These are phyloP conservation scores for Botryotinia narcissicola DNA, from an alignment of 2,329 filamentous ascomycete genomes.

Conservation along the genomic window DNA sequence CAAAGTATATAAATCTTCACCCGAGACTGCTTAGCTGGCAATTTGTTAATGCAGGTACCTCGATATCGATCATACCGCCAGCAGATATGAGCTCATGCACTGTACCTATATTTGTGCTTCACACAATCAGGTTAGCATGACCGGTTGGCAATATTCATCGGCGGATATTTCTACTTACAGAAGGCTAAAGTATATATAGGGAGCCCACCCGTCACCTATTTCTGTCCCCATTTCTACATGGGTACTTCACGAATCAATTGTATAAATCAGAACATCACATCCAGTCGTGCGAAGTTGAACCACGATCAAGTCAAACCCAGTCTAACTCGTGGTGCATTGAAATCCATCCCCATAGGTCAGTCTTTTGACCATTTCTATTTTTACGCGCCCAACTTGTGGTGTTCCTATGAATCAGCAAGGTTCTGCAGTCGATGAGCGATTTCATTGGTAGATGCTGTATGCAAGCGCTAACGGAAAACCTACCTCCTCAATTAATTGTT, in stretches of 20 bases:
- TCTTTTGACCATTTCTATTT: conserved; percentile 10
- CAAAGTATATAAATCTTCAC: neutral
- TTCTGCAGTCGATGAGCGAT: conserved; percentile 9
- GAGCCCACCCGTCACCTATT: conserved; percentile 4
- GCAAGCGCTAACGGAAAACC: conserved; percentile 13
- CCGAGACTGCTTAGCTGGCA: neutral
- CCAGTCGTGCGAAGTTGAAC: conserved; percentile 13
- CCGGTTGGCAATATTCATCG: neutral
- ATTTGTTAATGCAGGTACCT: neutral
- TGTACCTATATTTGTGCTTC: neutral
- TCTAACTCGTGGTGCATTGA: conserved; percentile 4
- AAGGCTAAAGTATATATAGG: conserved; percentile 3
- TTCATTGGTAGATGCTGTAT: conserved; percentile 16
- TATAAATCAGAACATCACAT: conserved; percentile 13
- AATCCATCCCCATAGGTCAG: neutral
- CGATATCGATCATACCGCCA: neutral
- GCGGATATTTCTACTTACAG: conserved; percentile 2
- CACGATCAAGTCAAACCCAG: conserved; percentile 10
- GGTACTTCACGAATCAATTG: conserved; percentile 5
- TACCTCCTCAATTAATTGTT: conserved; percentile 9
- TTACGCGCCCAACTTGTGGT: conserved; percentile 19
- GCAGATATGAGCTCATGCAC: neutral
- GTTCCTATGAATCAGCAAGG: conserved; percentile 5
- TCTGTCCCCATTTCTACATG: neutral
- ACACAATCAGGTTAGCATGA: neutral